Evolutionary conservation across 345 rosid genomes (phyloP), one percentile per base, ranked within the genome.

Genomic region (Toxicodendron radicans): DNA sequence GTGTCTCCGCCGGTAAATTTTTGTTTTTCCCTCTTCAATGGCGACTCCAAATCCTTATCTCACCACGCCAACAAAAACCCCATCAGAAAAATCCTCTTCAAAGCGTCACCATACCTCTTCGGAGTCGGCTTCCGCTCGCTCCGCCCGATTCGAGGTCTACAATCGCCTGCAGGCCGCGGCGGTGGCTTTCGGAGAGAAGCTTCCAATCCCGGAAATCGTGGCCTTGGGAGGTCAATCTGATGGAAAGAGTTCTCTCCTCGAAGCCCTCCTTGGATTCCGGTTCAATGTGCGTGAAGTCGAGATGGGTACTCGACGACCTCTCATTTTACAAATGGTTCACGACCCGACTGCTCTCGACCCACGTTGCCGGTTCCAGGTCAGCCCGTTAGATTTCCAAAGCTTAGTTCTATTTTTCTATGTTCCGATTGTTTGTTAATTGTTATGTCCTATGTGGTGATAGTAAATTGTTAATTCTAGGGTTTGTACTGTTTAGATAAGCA

Each of bases 201-300:
- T 95, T 53, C 98, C 98, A 1, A 95, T 95, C 51, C 98, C 99
- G 0, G 99, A 95, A 82, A 95, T 95, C 17, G 98, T 95, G 1
- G 98, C 97, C 58, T 78, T 95, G 10, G 99, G 99, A 8, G 98
- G 99, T 2, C 99, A 95, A 75, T 95, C 99, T 0, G 99, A 93
- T 13, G 99, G 98, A 0, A 95, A 95, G 80, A 95, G 99, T 75
- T 91, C 99, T 56, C 97, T 95, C 9, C 92, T 95, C 5, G 99
- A 93, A 77, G 99, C 99, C 1, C 90, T 95, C 12, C 83, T 95
- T 21, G 97, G 98, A 7, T 95, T 95, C 66, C 93, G 98, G 18
- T 95, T 95, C 72, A 95, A 95, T 77, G 95, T 95, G 33, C 92
- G 98, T 6, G 99, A 95, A 66, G 99, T 95, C 12, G 98, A 95